Base-by-base conservation (phyloP, 129 eudicot species). In the Artemisia annua region DNA sequence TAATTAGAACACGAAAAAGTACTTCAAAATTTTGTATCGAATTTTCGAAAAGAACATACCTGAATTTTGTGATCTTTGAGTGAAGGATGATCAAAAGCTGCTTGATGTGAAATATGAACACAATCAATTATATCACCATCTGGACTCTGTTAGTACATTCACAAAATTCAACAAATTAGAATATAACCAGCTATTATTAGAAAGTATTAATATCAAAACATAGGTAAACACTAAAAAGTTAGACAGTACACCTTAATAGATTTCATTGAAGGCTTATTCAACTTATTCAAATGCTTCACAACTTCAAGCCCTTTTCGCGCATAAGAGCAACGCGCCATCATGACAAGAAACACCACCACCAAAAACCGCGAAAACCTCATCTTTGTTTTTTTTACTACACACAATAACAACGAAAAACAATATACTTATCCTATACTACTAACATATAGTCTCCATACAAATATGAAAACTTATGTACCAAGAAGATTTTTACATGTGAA, bases 91-190 rank as follows among this genome's bases (percentile, higher is more conserved):
- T 91, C 96, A 59, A 91, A 91, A 70, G 97, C 97, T 48, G 97
- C 81, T 75, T 91, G 97, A 48, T 84, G 87, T 11, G 88, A 78
- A 14, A 91, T 79, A 77, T 79, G 90, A 20, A 91, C 87, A 71
- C 97, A 91, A 49, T 91, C 97, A 17, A 91, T 91, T 32, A 67
- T 75, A 79, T 91, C 97, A 15, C 97, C 97, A 72, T 91, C 97
- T 54, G 92, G 87, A 48, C 87, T 83, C 87, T 83, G 77, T 46
- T 60, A 63, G 35, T 22, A 43, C 66, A 70, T 52, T 70, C 14
- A 70, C 46, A 20, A 30, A 0, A 70, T 52, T 55, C 26, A 46
- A 71, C 6, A 63, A 44, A 51, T 32, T n/a, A n/a, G n/a, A n/a
- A n/a, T n/a, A 22, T 22, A 22, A 22, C 24, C 24, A 22, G 24